Conservation (phyloP, 768 basidiomycete genomes). For the Jaapia argillacea region DNA sequence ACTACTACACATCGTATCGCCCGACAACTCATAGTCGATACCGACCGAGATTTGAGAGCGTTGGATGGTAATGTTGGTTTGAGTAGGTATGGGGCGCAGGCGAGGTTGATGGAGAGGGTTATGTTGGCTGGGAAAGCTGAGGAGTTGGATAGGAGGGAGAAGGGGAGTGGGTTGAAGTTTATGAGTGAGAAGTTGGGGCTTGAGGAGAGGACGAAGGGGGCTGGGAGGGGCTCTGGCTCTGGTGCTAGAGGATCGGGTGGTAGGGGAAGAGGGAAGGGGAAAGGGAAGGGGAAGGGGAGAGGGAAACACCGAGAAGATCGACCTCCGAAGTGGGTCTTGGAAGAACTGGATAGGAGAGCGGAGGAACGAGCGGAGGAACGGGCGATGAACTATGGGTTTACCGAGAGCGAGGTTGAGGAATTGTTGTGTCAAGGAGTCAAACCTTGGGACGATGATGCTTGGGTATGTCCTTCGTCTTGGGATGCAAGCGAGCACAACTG, state of each 20-base stretch:
- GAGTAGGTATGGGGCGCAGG: background rate
- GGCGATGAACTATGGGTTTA: slow-evolving; percentile 21
- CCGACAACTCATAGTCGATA: too few relatives aligned
- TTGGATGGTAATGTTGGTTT: background rate
- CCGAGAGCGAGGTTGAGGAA: slow-evolving; percentile 23
- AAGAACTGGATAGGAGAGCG: background rate
- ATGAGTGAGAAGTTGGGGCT: background rate
- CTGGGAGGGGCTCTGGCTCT: too few relatives aligned
- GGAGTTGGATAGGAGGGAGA: background rate
- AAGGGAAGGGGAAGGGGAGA: background rate
- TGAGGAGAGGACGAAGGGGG: background rate
- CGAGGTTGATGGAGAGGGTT: background rate
- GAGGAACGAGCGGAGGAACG: slow-evolving; percentile 11
- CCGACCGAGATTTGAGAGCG: background rate
- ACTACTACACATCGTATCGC: too few relatives aligned
- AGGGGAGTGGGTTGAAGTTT: background rate
- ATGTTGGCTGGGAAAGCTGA: background rate
- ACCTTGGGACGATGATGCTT: slow-evolving; percentile 35
- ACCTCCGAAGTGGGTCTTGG: too few relatives aligned
- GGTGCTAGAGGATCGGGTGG: background rate
- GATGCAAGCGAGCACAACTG: background rate
- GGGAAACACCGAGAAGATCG: background rate
- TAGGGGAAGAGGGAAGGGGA: background rate
- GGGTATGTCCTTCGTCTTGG: slow-evolving; percentile 16
- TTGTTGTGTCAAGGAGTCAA: slow-evolving; percentile 28